phyloP scores from a whole-genome alignment of 2,329 filamentous ascomycete species.

The Lomentospora prolificans region DNA sequence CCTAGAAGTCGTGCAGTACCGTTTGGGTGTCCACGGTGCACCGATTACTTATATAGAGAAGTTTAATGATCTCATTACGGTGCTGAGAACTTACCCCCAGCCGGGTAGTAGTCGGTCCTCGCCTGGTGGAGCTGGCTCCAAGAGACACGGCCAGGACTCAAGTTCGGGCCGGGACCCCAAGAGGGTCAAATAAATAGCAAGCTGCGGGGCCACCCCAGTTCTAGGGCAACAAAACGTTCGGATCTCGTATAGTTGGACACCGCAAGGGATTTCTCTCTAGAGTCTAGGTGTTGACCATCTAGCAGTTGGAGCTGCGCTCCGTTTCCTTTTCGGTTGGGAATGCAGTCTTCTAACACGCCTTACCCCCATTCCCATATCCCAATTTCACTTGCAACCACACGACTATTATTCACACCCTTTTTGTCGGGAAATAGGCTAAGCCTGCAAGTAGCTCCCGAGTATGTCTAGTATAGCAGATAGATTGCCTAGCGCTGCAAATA shows the following conservation, averaged over 20 bases:
- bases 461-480: no score
- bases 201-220: neutral
- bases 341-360: neutral
- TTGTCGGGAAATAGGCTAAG: no score
- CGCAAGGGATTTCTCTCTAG: neutral
- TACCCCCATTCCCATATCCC: neutral
- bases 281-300: neutral
- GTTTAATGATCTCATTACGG: slow-evolving; percentile 21
- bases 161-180: slow-evolving; percentile 15
- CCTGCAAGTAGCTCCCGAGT: no score
- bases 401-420: no score
- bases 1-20: slow-evolving; percentile 24
- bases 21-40: slow-evolving; percentile 23
- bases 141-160: slow-evolving; percentile 20
- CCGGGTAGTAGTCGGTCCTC: slow-evolving; percentile 14
- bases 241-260: neutral
- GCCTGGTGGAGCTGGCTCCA: slow-evolving; percentile 17
- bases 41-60: slow-evolving; percentile 25
- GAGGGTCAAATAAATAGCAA: slow-evolving; percentile 9
- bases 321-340: neutral
- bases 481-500: no score
- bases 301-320: neutral
- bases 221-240: neutral
- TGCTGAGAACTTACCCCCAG: slow-evolving; percentile 15
- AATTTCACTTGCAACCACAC: no score